Evolutionary conservation across 495 filamentous ascomycete species (phyloP), one percentile per base, ranked within the genome.

Genomic region (Aspergillus ellipticus): DNA sequence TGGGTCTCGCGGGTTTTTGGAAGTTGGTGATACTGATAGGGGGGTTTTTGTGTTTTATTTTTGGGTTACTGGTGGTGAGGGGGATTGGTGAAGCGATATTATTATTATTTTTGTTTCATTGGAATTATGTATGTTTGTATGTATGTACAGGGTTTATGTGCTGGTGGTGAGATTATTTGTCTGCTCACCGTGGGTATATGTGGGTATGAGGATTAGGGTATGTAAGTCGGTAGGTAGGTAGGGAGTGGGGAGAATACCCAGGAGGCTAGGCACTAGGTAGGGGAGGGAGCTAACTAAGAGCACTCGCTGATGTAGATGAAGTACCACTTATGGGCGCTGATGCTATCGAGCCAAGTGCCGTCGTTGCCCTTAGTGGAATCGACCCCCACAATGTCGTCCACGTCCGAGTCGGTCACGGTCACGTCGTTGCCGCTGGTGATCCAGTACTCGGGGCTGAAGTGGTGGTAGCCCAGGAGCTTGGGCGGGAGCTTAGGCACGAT

Each of bases 391-490:
- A 67, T 19, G 43, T 53, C 61, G 1, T 47, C 61, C 21, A 76
- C 56, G 59, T 78, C 71, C 2, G 53, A 58, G 15, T 63, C 46
- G 4, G 70, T 73, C 9, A 73, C 67, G 6, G 63, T 41, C 17
- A 66, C 60, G 16, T 59, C 57, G 29, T 72, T 70, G 4, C 46
- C 67, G 6, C 53, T 68, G 8, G 56, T 64, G 51, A 81, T 75
- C 61, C 73, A 89, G 72, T 83, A 89, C 72, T 89, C 87, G 1
- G 86, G 86, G 42, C 72, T 78, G 15, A 79, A 74, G 61, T 89
- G 86, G 46, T 70, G 66, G 67, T 74, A 89, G 42, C 77, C 79
- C n/a, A 79, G 42, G 8, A 73, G 1, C 39, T 76, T 59, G 4
- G 80, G 80, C 3, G 85, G 85, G 11, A 86, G 66, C 8, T 78